Evolutionary conservation across 306 rosid species (phyloP), one percentile per base, ranked within the genome.

Genomic region (Cicer arietinum): DNA sequence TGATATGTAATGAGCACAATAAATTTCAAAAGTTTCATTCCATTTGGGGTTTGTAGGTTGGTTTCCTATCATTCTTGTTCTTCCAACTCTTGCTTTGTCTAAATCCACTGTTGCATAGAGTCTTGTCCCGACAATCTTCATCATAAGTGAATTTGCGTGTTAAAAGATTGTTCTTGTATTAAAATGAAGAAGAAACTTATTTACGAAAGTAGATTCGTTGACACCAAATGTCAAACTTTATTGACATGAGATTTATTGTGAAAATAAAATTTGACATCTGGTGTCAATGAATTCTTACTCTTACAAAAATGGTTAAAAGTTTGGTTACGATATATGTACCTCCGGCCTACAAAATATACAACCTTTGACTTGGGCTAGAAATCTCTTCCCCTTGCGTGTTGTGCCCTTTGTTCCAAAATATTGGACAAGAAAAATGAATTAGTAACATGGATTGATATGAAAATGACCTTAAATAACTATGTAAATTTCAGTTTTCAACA

Each of bases 71-170:
- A 80, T 79, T 70, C 86, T 80, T 0, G 95, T 94, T 8, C 84
- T 51, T 1, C 82, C 90, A 13, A 85, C 91, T 41, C 95, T 81
- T 3, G 92, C 92, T 70, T 82, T 90, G 12, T 86, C 99, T 43
- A 92, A 80, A 88, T 94, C 96, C 46, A 94, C 84, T 44, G 95
- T 85, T 74, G 99, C 95, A 80, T 94, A 90, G 30, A 90, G 84
- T 77, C 86, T 80, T 8, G 89, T 76, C 30, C 93, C 96, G 48
- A 82, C 84, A 70, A 90, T 82, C 96, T 94, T 54, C 81, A 69
- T 75, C 10, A 44, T 11, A 60, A 60, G 45, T 7, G 30, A 43
- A 50, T 47, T 63, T 68, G 39, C 68, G 25, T 69, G 66, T 67
- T 45, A n/a, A 41, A 56, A 56, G 10, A 1, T 8, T 43, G 1